These are phyloP conservation scores for Picocystis sp. DNA, from an alignment of 163 green algal species.

Conservation along the genomic window DNA sequence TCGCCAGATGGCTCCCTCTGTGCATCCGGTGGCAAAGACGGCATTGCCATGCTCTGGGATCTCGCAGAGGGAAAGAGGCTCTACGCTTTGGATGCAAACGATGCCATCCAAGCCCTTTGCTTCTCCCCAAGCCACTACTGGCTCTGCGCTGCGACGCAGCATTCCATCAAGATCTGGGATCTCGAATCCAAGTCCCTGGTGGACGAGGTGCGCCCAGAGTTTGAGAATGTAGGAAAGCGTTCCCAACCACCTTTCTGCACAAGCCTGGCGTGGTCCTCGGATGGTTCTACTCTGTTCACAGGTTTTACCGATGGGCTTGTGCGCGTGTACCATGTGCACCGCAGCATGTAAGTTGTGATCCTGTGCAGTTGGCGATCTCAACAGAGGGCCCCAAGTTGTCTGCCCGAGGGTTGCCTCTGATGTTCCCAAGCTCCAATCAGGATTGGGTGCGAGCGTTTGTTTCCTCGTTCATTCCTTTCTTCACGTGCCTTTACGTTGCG, in stretches of 20 bases:
- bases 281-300: conserved; percentile 83
- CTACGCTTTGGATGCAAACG: conserved; percentile 83
- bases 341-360: conserved; percentile 12
- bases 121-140: conserved; percentile 99
- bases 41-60: conserved; percentile 98
- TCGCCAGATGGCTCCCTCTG: conserved; percentile 97
- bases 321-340: conserved; percentile 66
- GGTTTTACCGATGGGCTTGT: conserved; percentile 94
- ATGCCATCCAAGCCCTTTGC: conserved; percentile 96
- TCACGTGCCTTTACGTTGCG: too few species aligned
- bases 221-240: conserved; percentile 61
- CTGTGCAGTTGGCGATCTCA: too few species aligned
- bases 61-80: conserved; percentile 95
- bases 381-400: too few species aligned
- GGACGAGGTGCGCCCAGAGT: conserved; percentile 85
- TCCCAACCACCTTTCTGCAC: conserved; percentile 78
- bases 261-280: conserved; percentile 85
- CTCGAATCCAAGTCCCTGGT: conserved; percentile 94
- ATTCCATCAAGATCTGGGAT: conserved; percentile 90
- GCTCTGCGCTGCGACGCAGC: conserved; percentile 89
- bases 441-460: too few species aligned
- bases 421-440: too few species aligned
- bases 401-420: too few species aligned
- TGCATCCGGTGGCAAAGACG: conserved; percentile 84
- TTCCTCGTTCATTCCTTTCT: too few species aligned